A percentile compares a stretch with the other conserved stretches of the same genome.
Conservation (phyloP, 164 flowering plant species). For the Liquidambar formosana region DNA sequence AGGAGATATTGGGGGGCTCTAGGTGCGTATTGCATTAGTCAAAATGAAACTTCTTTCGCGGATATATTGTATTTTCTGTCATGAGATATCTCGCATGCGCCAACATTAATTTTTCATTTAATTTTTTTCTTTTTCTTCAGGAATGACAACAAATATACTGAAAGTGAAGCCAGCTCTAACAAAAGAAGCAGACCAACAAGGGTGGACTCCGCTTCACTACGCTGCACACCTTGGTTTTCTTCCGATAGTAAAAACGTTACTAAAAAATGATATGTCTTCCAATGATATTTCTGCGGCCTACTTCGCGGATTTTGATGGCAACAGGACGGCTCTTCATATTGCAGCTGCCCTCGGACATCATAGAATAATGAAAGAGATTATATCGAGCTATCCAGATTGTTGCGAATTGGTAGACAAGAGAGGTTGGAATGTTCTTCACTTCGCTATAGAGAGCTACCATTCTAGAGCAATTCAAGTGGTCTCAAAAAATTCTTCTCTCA, state of each 20-base stretch:
- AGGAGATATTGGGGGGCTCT: no score
- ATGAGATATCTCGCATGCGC: no score
- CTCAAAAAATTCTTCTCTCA: not conserved
- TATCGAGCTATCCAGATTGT: constrained; percentile 12
- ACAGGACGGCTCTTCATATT: constrained; percentile 12
- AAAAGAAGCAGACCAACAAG: not conserved
- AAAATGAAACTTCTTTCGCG: no score
- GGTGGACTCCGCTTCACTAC: constrained; percentile 21
- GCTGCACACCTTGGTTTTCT: constrained; percentile 2
- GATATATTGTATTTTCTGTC: no score
- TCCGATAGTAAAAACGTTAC: not conserved
- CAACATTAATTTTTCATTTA: no score
- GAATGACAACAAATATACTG: no score
- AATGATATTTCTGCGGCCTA: constrained; percentile 5
- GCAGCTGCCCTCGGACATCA: not conserved
- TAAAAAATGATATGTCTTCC: not conserved
- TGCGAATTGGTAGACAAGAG: constrained; percentile 12
- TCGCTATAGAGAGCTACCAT: not conserved
- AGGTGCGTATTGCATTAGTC: no score
- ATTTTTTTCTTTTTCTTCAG: no score
- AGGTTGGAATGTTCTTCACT: constrained; percentile 12
- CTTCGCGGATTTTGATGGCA: constrained; percentile 8
- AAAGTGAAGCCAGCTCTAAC: no score
- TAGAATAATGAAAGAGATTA: not conserved
- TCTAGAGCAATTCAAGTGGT: not conserved